Conservation (phyloP, 176 grass and related monocot species). For the Avena atlantica region DNA sequence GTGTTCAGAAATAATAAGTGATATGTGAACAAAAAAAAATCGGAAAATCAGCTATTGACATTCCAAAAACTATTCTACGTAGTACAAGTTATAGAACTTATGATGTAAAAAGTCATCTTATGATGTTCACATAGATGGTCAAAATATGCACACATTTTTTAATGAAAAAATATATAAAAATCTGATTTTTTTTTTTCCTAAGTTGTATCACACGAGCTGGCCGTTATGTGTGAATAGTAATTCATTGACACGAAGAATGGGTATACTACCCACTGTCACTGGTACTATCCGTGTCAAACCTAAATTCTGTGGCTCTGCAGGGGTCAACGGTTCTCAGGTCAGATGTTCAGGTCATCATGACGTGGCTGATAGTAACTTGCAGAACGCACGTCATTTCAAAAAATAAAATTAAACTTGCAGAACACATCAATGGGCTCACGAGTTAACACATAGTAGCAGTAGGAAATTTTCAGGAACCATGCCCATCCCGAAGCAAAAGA, state of each 20-base stretch:
- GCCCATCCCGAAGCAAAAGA: slow-evolving; percentile 24
- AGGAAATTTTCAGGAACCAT: no score
- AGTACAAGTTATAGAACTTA: no score
- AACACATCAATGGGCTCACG: background rate
- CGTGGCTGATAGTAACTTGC: background rate
- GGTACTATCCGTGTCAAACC: background rate
- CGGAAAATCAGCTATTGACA: no score
- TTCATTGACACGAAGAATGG: background rate
- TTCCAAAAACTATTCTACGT: no score
- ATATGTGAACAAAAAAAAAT: no score
- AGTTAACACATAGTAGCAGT: background rate
- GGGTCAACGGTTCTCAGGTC: background rate
- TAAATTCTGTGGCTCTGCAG: background rate
- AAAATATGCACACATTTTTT: background rate
- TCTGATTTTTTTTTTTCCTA: background rate
- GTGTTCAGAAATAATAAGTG: no score
- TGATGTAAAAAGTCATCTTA: background rate
- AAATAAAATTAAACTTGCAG: background rate
- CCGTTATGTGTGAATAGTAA: background rate
- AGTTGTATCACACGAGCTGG: background rate
- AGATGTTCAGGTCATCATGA: slow-evolving; percentile 3
- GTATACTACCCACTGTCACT: background rate
- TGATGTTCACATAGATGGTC: background rate
- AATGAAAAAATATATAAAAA: background rate
- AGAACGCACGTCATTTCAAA: background rate